Evolutionary conservation across 257 asterid genomes (phyloP), one percentile per base, ranked within the genome.

Genomic region (Salvia miltiorrhiza): DNA sequence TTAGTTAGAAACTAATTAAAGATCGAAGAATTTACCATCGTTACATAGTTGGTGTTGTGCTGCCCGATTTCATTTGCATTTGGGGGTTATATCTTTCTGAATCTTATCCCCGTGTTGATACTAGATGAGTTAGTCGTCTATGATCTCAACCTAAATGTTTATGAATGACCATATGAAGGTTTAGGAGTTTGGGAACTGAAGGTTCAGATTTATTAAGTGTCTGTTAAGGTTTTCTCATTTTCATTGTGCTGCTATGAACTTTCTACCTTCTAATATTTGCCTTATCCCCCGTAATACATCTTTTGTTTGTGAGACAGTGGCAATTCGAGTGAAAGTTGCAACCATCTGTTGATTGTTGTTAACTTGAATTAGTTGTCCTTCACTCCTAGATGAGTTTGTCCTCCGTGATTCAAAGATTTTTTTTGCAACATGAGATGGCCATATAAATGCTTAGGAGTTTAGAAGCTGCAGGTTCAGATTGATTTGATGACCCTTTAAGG

Each of bases 131-230:
- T 41, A 10, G 47, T 41, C 47, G 2, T 14, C 4, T 2, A 10
- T 41, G 55, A 16, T 21, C 43, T 16, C 40, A 44, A 55, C 1
- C 30, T 26, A 4, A 26, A 26, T 26, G 30, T 26, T 14, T 14
- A 17, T 67, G 6, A 19, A 47, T 58, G 69, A 24, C 32, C 52
- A 33, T 2, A 9, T 32, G 9, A 39, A 45, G 65, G 75, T n/a
- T 61, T 62, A 72, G 48, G 73, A 30, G 14, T 47, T 63, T 60
- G 59, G 50, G 63, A 9, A 0, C 26, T 48, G 43, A 48, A 37
- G 14, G 44, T 37, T 58, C 26, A 3, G 40, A 55, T 37, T 55
- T 40, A 61, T 57, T 67, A 56, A 19, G 39, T 54, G 32, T 16
- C 16, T 26, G 1, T 70, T 4, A 11, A 13, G 7, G 11, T 23